These are phyloP conservation scores for Echinochloa phyllopogon DNA, from an alignment of 176 grass and related monocot species.

Conservation along the genomic window DNA sequence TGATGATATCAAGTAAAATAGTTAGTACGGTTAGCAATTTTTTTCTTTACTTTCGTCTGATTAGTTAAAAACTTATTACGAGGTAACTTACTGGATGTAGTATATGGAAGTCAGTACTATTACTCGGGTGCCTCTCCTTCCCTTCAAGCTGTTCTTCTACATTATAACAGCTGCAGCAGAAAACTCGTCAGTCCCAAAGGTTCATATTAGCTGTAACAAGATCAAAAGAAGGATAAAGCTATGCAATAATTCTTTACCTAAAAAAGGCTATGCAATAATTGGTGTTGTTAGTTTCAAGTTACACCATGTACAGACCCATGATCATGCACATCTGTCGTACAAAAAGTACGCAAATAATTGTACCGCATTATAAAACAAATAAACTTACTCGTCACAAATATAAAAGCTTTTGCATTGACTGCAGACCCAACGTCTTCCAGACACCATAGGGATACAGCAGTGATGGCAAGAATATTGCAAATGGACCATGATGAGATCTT, in stretches of 20 bases:
- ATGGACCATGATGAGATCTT: slow-evolving; percentile 98
- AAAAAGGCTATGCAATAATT: slow-evolving; percentile 6
- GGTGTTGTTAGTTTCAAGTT: slow-evolving; percentile 17
- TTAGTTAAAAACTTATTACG: slow-evolving; percentile 21
- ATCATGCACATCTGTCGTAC: slow-evolving; percentile 35
- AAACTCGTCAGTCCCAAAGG: slow-evolving; percentile 35
- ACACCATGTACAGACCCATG: slow-evolving; percentile 13
- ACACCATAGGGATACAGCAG: slow-evolving; percentile 84
- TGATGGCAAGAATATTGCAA: slow-evolving; percentile 79
- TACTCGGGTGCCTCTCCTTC: slow-evolving; percentile 71
- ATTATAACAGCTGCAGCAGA: slow-evolving; percentile 68
- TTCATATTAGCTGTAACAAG: slow-evolving; percentile 33
- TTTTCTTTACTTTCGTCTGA: slow-evolving; percentile 9
- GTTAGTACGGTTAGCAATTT: neutral
- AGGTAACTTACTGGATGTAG: slow-evolving; percentile 69
- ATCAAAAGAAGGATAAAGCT: neutral
- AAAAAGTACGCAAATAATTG: slow-evolving; percentile 25
- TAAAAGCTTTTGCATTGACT: slow-evolving; percentile 72
- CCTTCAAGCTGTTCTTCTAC: slow-evolving; percentile 58
- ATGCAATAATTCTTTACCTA: neutral
- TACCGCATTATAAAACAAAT: slow-evolving; percentile 21
- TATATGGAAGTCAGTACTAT: slow-evolving; percentile 67
- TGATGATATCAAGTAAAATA: slow-evolving; percentile 6
- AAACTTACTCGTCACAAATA: slow-evolving; percentile 77
- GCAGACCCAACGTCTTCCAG: slow-evolving; percentile 85